Percentiles rank a stretch among this genome's conserved stretches.
phyloP scores from a whole-genome alignment of 1,284 basidiomycete genomes.

The Filobasidium uniguttulatum region DNA sequence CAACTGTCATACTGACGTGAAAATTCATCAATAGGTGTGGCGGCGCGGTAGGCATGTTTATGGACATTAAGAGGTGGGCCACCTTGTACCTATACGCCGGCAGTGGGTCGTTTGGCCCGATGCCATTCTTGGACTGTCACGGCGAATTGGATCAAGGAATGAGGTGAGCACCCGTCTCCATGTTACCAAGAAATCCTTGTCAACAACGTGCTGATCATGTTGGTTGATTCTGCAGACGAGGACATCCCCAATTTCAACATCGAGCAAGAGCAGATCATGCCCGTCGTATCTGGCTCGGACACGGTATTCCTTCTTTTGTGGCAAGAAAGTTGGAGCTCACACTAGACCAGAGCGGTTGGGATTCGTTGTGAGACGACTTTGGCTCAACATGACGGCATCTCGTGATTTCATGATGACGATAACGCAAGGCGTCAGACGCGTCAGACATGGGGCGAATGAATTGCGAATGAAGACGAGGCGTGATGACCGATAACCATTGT shows the following conservation, averaged over 20 bases:
- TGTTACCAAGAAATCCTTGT: background rate
- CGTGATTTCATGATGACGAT: too few relatives aligned
- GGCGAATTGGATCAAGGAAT: conserved; percentile 88
- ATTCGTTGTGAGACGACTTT: conserved; percentile 58
- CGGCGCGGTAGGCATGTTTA: conserved; percentile 75
- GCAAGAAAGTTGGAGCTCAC: conserved; percentile 76
- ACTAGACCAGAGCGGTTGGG: conserved; percentile 87
- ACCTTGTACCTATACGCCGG: conserved; percentile 80
- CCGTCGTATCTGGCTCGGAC: conserved; percentile 69
- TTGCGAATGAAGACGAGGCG: too few relatives aligned
- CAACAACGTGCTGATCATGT: conserved; percentile 4
- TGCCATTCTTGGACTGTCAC: conserved; percentile 88
- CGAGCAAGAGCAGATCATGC: conserved; percentile 80
- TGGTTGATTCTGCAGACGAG: conserved; percentile 44
- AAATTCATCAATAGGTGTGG: conserved; percentile 52
- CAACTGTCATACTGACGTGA: background rate
- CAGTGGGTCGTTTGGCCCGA: conserved; percentile 73
- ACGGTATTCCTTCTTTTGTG: conserved; percentile 78
- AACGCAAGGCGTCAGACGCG: too few relatives aligned
- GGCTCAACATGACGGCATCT: too few relatives aligned
- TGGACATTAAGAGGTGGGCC: conserved; percentile 84
- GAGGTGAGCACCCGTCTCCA: conserved; percentile 46
- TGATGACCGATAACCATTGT: too few relatives aligned
- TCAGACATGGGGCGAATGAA: too few relatives aligned
- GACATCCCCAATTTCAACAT: conserved; percentile 78